Percentiles rank a stretch among this genome's conserved stretches.
These are phyloP conservation scores for Fusarium heterosporum DNA, from an alignment of 2,329 filamentous ascomycete genomes.

Conservation along the genomic window DNA sequence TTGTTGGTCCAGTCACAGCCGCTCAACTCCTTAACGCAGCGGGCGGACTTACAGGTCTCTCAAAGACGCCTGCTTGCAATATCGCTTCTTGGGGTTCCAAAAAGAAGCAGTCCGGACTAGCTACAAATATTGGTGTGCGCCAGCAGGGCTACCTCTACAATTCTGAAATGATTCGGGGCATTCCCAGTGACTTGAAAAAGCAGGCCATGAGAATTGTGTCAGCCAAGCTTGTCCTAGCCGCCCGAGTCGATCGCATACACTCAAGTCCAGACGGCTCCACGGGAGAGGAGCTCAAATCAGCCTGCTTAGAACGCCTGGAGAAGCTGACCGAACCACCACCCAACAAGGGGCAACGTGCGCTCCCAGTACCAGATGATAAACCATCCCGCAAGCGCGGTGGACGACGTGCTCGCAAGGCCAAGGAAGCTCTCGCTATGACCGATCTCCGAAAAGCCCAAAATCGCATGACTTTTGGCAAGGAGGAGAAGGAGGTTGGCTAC, in stretches of 20 bases:
- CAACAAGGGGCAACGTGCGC: constrained; percentile 86
- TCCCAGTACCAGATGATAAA: constrained; percentile 95
- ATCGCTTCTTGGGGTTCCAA: constrained; percentile 91
- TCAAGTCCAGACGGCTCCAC: constrained; percentile 83
- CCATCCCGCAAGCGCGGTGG: constrained; percentile 93
- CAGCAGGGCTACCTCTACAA: constrained; percentile 95
- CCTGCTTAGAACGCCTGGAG: constrained; percentile 87
- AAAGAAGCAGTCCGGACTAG: constrained; percentile 84
- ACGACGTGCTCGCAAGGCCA: constrained; percentile 88
- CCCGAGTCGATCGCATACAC: constrained; percentile 88
- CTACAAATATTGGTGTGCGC: constrained; percentile 90
- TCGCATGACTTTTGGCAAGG: constrained; percentile 93
- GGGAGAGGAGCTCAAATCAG: constrained; percentile 83
- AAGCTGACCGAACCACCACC: constrained; percentile 92
- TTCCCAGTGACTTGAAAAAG: constrained; percentile 87
- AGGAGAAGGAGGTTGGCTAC: constrained; percentile 93
- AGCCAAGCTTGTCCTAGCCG: constrained; percentile 92
- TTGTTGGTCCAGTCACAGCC: constrained; percentile 92
- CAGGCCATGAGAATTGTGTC: constrained; percentile 96
- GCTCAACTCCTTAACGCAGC: constrained; percentile 97
- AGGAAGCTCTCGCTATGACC: constrained; percentile 97
- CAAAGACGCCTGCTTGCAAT: constrained; percentile 94
- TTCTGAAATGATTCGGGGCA: constrained; percentile 86
- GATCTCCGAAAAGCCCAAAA: constrained; percentile 97
- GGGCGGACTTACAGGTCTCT: constrained; percentile 87